These are phyloP conservation scores for Helenozyma baotianmanensis DNA, from an alignment of 805 yeast genomes.

Conservation along the genomic window DNA sequence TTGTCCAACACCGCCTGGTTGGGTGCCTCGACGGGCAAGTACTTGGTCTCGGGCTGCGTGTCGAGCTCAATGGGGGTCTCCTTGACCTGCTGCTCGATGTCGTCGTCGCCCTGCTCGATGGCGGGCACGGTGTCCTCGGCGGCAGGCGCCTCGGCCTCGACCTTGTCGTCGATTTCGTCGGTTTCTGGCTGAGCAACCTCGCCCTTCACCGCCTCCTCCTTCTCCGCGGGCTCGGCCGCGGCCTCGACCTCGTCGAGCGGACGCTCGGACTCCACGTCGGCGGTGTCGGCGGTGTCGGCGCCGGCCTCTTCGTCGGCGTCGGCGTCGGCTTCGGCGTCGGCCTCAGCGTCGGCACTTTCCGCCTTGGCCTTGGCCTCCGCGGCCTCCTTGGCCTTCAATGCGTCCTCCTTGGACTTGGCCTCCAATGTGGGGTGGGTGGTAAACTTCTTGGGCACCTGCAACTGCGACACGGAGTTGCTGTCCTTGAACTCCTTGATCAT, in stretches of 20 bases:
- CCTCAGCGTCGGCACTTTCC: slow-evolving; percentile 6
- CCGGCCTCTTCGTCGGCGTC: slow-evolving; percentile 5
- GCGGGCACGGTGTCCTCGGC: slow-evolving; percentile 5
- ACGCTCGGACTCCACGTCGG: slow-evolving; percentile 6
- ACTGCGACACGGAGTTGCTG: slow-evolving; percentile 26
- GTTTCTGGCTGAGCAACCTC: not conserved
- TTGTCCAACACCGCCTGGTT: slow-evolving; percentile 32
- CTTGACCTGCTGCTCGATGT: slow-evolving; percentile 23
- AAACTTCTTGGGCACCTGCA: slow-evolving; percentile 38
- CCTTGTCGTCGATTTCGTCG: slow-evolving; percentile 7
- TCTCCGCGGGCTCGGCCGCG: not conserved
- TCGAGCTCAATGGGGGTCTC: slow-evolving; percentile 33
- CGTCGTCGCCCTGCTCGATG: slow-evolving; percentile 19
- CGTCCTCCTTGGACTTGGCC: slow-evolving; percentile 16
- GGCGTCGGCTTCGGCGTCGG: slow-evolving; percentile 4
- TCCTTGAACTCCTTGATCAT: slow-evolving; percentile 32
- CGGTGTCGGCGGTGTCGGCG: not conserved
- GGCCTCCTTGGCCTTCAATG: slow-evolving; percentile 1
- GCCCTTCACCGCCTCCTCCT: not conserved
- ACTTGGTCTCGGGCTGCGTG: slow-evolving; percentile 29
- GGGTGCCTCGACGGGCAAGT: slow-evolving; percentile 32
- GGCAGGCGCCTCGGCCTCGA: slow-evolving; percentile 4
- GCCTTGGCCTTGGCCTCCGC: slow-evolving; percentile 7
- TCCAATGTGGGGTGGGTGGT: slow-evolving; percentile 37
- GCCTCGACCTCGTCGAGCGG: slow-evolving; percentile 9